These are phyloP conservation scores for Scenedesmus sp. DNA, from an alignment of 163 green algal species.

Conservation along the genomic window DNA sequence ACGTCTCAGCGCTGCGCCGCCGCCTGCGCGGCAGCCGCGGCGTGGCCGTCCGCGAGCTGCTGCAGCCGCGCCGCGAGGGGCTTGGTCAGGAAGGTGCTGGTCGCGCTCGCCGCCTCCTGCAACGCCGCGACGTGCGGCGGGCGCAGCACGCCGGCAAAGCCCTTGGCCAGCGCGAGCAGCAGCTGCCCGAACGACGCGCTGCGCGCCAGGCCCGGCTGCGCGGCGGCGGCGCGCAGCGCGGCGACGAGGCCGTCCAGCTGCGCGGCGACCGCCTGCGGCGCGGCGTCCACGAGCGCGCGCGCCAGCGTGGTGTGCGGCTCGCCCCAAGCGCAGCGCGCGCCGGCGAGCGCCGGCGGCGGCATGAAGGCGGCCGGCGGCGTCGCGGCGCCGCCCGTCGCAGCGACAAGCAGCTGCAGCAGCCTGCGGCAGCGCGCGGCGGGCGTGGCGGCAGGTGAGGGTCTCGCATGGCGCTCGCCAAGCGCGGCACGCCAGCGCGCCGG, in stretches of 20 bases:
- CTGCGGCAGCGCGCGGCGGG: too few species aligned
- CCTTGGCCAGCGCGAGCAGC: slow-evolving; percentile 23
- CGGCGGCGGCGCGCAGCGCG: background rate
- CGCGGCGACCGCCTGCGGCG: background rate
- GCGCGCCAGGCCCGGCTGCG: background rate
- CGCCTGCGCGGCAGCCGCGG: background rate
- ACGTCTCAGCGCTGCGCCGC: background rate
- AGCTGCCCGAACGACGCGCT: slow-evolving; percentile 21
- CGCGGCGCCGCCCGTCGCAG: background rate
- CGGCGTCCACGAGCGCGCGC: background rate
- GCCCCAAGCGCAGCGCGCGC: slow-evolving; percentile 2
- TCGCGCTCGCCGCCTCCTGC: too few species aligned
- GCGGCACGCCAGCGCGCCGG: too few species aligned
- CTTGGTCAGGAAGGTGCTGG: background rate
- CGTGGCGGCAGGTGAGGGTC: too few species aligned
- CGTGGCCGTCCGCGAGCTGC: slow-evolving; percentile 8
- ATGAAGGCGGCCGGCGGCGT: background rate
- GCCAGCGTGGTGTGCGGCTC: slow-evolving; percentile 2
- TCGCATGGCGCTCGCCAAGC: too few species aligned
- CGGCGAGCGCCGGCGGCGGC: background rate
- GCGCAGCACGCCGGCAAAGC: background rate
- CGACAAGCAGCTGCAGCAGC: slow-evolving; percentile 16
- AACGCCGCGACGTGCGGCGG: too few species aligned
- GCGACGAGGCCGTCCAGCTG: background rate
- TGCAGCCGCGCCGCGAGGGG: slow-evolving; percentile 4